phyloP scores from a whole-genome alignment of 2,329 filamentous ascomycete genomes.

The Alternaria sp. region DNA sequence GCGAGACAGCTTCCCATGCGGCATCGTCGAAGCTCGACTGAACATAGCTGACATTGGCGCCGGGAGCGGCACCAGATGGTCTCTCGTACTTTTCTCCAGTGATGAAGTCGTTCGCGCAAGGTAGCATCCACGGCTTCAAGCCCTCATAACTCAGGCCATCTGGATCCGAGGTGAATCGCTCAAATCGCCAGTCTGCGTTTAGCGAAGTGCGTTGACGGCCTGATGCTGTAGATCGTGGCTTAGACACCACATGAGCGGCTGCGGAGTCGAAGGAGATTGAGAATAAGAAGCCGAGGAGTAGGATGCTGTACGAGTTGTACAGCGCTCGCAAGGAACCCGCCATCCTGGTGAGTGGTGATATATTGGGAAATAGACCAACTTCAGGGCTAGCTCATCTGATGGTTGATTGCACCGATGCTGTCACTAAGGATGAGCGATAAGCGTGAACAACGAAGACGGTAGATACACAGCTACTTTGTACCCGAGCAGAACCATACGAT shows the following conservation, averaged over 20 bases:
- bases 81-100: constrained; percentile 40
- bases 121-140: constrained; percentile 54
- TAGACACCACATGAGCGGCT: constrained; percentile 12
- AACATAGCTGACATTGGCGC: constrained; percentile 42
- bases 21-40: constrained; percentile 50
- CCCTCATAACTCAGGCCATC: constrained; percentile 48
- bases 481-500: neutral
- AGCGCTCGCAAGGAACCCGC: neutral
- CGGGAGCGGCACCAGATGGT: constrained; percentile 39
- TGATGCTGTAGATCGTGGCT: neutral
- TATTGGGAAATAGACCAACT: neutral
- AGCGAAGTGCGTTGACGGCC: constrained; percentile 42
- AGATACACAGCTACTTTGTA: constrained; percentile 5
- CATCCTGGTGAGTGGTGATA: neutral
- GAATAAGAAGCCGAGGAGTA: constrained; percentile 19
- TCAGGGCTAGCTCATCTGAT: constrained; percentile 5
- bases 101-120: constrained; percentile 53
- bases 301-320: constrained; percentile 8
- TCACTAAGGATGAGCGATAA: neutral
- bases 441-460: neutral
- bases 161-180: constrained; percentile 45
- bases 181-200: constrained; percentile 51
- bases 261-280: constrained; percentile 5
- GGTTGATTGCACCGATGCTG: neutral
- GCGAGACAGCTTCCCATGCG: constrained; percentile 50